Conservation (phyloP, 1,284 basidiomycete species). For the Leccinum fuscescens region DNA sequence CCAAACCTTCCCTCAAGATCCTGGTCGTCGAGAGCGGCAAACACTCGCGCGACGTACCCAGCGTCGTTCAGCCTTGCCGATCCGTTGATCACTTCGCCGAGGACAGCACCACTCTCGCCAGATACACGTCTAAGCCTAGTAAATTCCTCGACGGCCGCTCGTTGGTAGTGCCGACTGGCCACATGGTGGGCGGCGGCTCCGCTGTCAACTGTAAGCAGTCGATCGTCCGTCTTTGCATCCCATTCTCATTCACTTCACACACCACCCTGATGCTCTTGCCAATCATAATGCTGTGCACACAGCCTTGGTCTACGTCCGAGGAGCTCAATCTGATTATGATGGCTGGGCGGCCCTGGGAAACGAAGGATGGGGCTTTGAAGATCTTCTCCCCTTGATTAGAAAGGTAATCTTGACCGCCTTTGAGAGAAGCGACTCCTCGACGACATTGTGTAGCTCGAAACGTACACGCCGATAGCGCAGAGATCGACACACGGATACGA, state of each 20-base stretch:
- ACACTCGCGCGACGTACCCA: constrained; percentile 4
- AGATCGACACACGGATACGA: constrained; percentile 10
- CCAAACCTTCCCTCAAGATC: constrained; percentile 21
- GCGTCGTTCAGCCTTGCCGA: constrained; percentile 5
- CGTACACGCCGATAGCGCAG: constrained; percentile 7
- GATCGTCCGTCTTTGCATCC: too few species aligned
- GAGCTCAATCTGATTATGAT: constrained; percentile 54
- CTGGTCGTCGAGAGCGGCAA: neutral
- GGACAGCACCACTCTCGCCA: constrained; percentile 1
- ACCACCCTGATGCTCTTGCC: neutral
- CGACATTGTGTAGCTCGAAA: constrained; percentile 2
- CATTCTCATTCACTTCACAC: neutral
- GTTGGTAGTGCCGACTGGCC: constrained; percentile 1
- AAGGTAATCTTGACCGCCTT: neutral
- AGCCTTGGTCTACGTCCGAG: constrained; percentile 56
- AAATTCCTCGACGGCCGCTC: constrained; percentile 4
- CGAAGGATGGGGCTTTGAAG: constrained; percentile 46
- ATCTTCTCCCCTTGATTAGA: constrained; percentile 10
- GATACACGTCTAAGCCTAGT: constrained; percentile 3
- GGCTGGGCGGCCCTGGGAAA: constrained; percentile 53
- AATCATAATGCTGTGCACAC: neutral
- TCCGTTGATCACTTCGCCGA: neutral
- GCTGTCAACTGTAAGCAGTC: constrained; percentile 7
- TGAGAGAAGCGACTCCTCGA: neutral
- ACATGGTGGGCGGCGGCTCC: constrained; percentile 7